Base-by-base conservation (phyloP, 495 filamentous ascomycete species). In the Penicillium atrosanguineum region DNA sequence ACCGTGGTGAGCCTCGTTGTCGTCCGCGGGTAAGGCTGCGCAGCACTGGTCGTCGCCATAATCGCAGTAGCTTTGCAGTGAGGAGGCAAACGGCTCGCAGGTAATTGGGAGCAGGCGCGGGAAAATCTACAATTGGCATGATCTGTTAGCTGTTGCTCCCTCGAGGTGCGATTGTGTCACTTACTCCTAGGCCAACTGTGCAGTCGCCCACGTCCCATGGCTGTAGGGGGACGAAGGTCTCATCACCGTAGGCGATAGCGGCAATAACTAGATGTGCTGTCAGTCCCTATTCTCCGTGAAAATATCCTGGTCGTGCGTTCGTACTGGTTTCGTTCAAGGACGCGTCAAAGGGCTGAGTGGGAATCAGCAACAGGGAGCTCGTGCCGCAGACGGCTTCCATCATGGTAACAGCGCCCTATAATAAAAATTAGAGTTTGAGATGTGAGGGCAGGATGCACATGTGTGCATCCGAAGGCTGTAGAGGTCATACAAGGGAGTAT, bases 311-410 rank as follows among this genome's bases (percentile, higher is more conserved):
- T 14, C 3, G 25, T 42, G 1, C 2, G 3, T 14, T 19, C 47
- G 16, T 57, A 65, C 62, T 48, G 9, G 21, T 49, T 3, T 51
- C 44, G 23, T 38, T 53, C n/a, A 50, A 43, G 36, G 48, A 31
- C n/a, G 39, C 25, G 19, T 44, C 40, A 14, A 52, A 21, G 2
- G 50, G 50, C 28, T 39, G 31, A 2, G 44, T 28, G 21, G 50
- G 50, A 16, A 38, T 37, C 14, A 52, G 23, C 16, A 52, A 41
- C 31, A 45, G 28, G 23, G 50, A 52, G 31, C 57, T 57, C 3
- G 57, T 56, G 36, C 61, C 62, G 14, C 60, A 65, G 14, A 65
- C 21, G 9, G 56, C 60, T 38, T 63, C 56, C 55, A 65, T 64
- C 39, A 53, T 57, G 9, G 52, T 21, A 6, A 62, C 48, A 9